Evolutionary conservation across 2,329 filamentous ascomycete genomes (phyloP).

Genomic region (Colletotrichum tropicicola): DNA sequence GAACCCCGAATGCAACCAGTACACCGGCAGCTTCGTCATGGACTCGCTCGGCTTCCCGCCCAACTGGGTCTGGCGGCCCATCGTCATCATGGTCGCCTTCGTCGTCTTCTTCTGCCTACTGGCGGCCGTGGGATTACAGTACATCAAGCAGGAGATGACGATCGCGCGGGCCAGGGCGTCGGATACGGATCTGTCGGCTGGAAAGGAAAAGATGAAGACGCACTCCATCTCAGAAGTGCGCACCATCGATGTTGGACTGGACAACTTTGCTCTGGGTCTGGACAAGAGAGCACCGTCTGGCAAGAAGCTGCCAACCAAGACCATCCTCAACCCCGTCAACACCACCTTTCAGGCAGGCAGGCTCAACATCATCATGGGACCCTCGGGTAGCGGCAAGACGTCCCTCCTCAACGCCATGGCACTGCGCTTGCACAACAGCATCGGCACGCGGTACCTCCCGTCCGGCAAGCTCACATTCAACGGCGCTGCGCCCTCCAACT

Average conservation of each 20-base stretch:
- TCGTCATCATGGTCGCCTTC: slow-evolving; percentile 70
- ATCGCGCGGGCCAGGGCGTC: slow-evolving; percentile 69
- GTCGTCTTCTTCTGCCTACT: slow-evolving; percentile 68
- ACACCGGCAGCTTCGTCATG: slow-evolving; percentile 76
- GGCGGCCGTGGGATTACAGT: slow-evolving; percentile 70
- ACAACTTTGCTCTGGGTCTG: slow-evolving; percentile 70
- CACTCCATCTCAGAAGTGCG: slow-evolving; percentile 62
- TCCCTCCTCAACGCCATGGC: slow-evolving; percentile 80
- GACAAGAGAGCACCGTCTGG: slow-evolving; percentile 67
- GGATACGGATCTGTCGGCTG: slow-evolving; percentile 71
- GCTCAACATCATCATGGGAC: slow-evolving; percentile 83
- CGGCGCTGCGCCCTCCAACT: slow-evolving; percentile 70
- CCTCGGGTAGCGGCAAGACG: slow-evolving; percentile 81
- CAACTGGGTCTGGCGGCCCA: slow-evolving; percentile 74
- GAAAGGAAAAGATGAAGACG: slow-evolving; percentile 74
- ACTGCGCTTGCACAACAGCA: slow-evolving; percentile 68
- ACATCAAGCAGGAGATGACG: slow-evolving; percentile 73
- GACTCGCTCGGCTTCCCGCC: slow-evolving; percentile 72
- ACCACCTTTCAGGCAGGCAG: slow-evolving; percentile 73
- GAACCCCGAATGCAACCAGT: slow-evolving; percentile 73
- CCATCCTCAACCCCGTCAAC: slow-evolving; percentile 73
- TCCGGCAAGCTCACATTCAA: slow-evolving; percentile 76
- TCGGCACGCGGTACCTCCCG: slow-evolving; percentile 69
- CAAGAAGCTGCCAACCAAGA: slow-evolving; percentile 60
- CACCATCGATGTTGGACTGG: slow-evolving; percentile 71